Evolutionary conservation across 2,329 filamentous ascomycete species (phyloP), one percentile per base, ranked within the genome.

Genomic region (Xylariales sp.): DNA sequence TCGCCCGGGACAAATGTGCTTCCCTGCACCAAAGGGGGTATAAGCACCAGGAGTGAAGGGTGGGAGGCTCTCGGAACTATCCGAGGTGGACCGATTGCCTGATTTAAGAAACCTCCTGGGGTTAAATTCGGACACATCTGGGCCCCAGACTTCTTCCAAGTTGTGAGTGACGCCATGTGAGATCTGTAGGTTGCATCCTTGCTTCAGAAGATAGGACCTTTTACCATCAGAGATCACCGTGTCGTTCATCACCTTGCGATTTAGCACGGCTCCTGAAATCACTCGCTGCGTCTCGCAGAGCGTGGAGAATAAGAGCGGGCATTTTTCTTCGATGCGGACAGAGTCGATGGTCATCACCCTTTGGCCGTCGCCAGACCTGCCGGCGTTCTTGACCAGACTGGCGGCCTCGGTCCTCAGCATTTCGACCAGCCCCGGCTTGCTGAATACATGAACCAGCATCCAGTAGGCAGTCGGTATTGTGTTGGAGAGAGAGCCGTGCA

Each of bases 281-380:
- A 72, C 39, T 6, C 71, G 66, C 38, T 73, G 52, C 0, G 60
- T 60, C 46, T 75, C 71, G 18, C 64, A 61, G 45, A 66, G 71
- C 17, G 60, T 59, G 31, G 66, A 65, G 12, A 67, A 52, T 6
- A 76, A 51, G 5, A 72, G 50, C 0, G 69, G 67, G 33, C 64
- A 65, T 5, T 53, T 40, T 1, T 60, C 49, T 21, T 63, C 59
- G 8, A 73, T 56, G 3, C 46, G 48, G 2, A 51, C 49, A 36
- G 64, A 57, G 13, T 68, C 55, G n/a, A 74, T n/a, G n/a, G 14
- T 52, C 2, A 47, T 55, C 2, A 42, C 46, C 0, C 41, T 15
- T 38, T 15, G 2, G 5, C 40, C 42, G 20, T 42, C 21, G 4
- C 37, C 13, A 14, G 29, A 17, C 20, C 13, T 25, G 3, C n/a